Evolutionary conservation across 139 green algal genomes (phyloP).

Genomic region (Coelastrella sp.): DNA sequence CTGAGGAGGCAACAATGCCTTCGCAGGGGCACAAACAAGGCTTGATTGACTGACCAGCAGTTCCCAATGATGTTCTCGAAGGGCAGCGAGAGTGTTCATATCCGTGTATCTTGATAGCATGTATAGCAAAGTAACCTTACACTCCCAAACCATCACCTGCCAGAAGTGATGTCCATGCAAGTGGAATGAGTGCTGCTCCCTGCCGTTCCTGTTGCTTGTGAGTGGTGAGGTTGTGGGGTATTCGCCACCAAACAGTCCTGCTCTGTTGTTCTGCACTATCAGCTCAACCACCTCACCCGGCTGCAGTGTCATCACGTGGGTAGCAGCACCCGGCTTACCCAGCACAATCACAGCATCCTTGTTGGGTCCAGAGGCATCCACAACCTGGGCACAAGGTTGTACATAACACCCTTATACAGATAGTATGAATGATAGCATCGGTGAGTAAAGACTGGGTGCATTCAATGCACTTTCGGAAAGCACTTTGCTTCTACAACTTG

Average conservation of each 20-base stretch:
- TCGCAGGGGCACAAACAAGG: too few species aligned
- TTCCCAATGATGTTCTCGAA: too few species aligned
- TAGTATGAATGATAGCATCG: background rate
- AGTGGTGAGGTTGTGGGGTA: background rate
- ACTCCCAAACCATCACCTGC: too few species aligned
- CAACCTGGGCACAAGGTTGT: background rate
- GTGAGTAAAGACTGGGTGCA: too few species aligned
- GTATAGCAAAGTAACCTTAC: too few species aligned
- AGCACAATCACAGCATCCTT: background rate
- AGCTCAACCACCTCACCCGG: constrained; percentile 38
- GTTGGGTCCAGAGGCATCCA: background rate
- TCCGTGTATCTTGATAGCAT: too few species aligned
- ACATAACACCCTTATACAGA: background rate
- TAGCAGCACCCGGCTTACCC: constrained; percentile 22
- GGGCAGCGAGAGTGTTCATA: too few species aligned
- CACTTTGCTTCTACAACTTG: too few species aligned
- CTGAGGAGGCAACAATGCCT: too few species aligned
- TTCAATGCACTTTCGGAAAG: too few species aligned
- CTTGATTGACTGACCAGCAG: too few species aligned
- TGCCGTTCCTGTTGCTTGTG: constrained; percentile 53
- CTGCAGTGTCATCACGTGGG: constrained; percentile 3
- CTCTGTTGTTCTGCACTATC: constrained; percentile 45
- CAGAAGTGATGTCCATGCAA: constrained; percentile 67
- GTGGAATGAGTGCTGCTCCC: constrained; percentile 80
- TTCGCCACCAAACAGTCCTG: constrained; percentile 35